These are phyloP conservation scores for Rhizomucor miehei DNA, from an alignment of 371 early-diverging fungal genomes.

Conservation along the genomic window DNA sequence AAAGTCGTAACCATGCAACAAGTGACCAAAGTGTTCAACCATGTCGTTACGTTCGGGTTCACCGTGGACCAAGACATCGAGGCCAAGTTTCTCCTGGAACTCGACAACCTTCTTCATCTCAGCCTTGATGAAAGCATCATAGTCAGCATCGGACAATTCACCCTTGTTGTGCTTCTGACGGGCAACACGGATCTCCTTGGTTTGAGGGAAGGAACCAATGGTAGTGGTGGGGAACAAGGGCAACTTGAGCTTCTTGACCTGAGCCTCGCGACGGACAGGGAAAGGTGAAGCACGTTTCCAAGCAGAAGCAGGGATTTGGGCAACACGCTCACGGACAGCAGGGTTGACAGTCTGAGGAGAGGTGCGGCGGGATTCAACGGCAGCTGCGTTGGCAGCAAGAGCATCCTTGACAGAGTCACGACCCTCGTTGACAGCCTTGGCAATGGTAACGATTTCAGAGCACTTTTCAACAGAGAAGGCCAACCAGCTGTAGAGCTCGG, in stretches of 20 bases:
- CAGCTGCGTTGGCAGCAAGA: slow-evolving; percentile 71
- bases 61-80: slow-evolving; percentile 97
- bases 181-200: slow-evolving; percentile 89
- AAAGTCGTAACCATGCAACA: slow-evolving; percentile 87
- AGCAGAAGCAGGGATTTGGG: slow-evolving; percentile 65
- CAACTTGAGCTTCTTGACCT: slow-evolving; percentile 77
- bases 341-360: slow-evolving; percentile 84
- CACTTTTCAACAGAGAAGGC: slow-evolving; percentile 93
- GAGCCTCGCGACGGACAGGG: slow-evolving; percentile 69
- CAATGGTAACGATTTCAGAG: slow-evolving; percentile 72
- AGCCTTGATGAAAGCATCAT: slow-evolving; percentile 80
- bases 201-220: slow-evolving; percentile 98
- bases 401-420: slow-evolving; percentile 64
- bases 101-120: slow-evolving; percentile 84
- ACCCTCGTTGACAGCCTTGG: slow-evolving; percentile 70
- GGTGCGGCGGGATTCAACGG: slow-evolving; percentile 70
- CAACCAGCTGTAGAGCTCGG: slow-evolving; percentile 87
- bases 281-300: slow-evolving; percentile 78
- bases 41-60: slow-evolving; percentile 97
- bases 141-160: slow-evolving; percentile 64
- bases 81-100: slow-evolving; percentile 84
- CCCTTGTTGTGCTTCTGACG: slow-evolving; percentile 91
- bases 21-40: slow-evolving; percentile 92
- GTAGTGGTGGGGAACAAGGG: slow-evolving; percentile 96
- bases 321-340: slow-evolving; percentile 76